Evolutionary conservation across 176 grass and related monocot species (phyloP).

Genomic region (Oryza nivara): DNA sequence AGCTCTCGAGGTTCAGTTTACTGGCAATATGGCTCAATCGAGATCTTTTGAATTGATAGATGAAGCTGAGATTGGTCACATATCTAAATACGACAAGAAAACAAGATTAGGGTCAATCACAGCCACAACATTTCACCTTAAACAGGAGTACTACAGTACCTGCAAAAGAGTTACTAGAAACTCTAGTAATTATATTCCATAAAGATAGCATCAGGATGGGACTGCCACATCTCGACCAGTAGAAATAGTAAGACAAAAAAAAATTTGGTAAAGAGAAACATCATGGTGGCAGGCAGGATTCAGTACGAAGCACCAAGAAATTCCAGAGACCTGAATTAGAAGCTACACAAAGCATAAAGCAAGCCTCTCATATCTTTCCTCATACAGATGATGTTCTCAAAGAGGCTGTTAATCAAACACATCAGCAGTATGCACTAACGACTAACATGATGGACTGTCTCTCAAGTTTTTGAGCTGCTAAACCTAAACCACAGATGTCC

Average conservation of each 20-base stretch:
- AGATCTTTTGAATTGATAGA: not conserved
- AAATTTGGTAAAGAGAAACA: not conserved
- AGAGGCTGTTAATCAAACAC: slow-evolving; percentile 39
- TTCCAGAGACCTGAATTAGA: slow-evolving; percentile 31
- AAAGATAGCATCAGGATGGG: too few relatives aligned
- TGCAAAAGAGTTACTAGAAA: not conserved
- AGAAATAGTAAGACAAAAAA: not conserved
- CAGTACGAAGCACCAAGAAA: slow-evolving; percentile 19
- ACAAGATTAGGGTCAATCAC: not conserved
- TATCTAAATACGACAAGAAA: not conserved
- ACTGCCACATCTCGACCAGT: not conserved
- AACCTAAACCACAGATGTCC: slow-evolving; percentile 47
- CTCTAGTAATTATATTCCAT: not conserved
- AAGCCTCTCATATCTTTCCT: slow-evolving; percentile 23
- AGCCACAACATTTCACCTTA: not conserved
- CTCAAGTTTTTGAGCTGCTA: slow-evolving; percentile 43
- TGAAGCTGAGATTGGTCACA: too few relatives aligned
- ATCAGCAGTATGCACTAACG: slow-evolving; percentile 53
- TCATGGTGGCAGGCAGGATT: slow-evolving; percentile 17
- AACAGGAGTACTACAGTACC: not conserved
- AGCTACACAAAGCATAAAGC: slow-evolving; percentile 48
- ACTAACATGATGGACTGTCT: slow-evolving; percentile 40
- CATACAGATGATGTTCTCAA: not conserved
- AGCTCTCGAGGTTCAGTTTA: not conserved
- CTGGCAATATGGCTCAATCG: not conserved